Evolutionary conservation across 148 eudicot species (phyloP).

Genomic region (Rhododendron williamsianum): DNA sequence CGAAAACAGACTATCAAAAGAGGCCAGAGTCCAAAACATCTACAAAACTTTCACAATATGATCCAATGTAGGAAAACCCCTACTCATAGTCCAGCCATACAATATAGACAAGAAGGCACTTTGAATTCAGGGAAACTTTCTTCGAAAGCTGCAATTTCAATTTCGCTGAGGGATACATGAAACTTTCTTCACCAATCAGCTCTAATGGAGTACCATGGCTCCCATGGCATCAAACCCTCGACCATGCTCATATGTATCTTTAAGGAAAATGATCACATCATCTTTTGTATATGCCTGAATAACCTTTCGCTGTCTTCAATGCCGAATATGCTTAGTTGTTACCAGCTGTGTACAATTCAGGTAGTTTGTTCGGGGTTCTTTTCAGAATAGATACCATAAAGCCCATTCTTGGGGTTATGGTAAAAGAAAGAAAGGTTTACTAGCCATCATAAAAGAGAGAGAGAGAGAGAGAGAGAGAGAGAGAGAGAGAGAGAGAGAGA

Average conservation of each 20-base stretch:
- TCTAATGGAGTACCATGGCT: neutral
- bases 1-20: neutral
- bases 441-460: neutral
- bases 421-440: neutral
- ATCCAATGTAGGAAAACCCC: neutral
- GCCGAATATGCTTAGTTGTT: neutral
- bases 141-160: neutral
- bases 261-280: neutral
- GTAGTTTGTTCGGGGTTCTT: neutral
- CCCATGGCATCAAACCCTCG: neutral
- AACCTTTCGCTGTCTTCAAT: neutral
- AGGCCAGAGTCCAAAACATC: neutral
- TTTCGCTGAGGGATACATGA: neutral
- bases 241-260: neutral
- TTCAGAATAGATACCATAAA: neutral
- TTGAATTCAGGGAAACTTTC: neutral
- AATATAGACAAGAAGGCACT: neutral
- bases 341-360: neutral
- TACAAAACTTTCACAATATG: neutral
- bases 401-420: neutral
- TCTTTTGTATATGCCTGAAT: neutral
- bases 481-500: too few species aligned
- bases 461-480: too few species aligned
- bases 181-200: neutral
- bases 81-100: neutral